phyloP scores from a whole-genome alignment of 257 asterid species.

The Galeopsis tetrahit region DNA sequence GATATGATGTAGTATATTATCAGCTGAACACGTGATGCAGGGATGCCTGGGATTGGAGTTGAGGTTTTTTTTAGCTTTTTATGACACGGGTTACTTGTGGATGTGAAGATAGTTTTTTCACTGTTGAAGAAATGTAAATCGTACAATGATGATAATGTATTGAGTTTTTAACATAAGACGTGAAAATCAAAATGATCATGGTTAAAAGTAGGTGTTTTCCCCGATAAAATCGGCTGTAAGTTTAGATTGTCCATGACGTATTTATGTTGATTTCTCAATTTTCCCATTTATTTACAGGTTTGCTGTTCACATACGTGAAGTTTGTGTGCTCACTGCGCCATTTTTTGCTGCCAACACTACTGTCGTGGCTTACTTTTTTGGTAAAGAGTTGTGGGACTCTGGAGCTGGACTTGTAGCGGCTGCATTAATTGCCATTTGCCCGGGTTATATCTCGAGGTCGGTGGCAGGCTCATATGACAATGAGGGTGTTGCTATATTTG shows the following conservation, averaged over 20 bases:
- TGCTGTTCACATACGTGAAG: conserved; percentile 99
- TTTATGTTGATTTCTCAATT: conserved; percentile 29
- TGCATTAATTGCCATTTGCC: conserved; percentile 93
- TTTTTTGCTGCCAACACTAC: conserved; percentile 98
- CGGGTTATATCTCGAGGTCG: conserved; percentile 98
- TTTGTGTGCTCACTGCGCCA: conserved; percentile 98
- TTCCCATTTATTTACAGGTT: conserved; percentile 57
- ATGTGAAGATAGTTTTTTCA: conserved; percentile 10
- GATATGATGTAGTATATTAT: background rate
- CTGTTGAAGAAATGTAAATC: background rate
- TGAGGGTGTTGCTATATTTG: conserved; percentile 98
- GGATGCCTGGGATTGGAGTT: conserved; percentile 1
- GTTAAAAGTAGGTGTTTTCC: background rate
- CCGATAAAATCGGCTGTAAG: background rate
- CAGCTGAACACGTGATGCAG: background rate
- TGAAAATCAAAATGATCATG: background rate
- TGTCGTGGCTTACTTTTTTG: conserved; percentile 97
- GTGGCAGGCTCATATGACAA: conserved; percentile 99
- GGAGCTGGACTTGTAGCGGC: conserved; percentile 99
- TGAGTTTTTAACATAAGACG: background rate
- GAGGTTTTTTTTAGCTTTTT: background rate
- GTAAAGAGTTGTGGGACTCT: conserved; percentile 97
- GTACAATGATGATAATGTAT: background rate
- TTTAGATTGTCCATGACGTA: background rate
- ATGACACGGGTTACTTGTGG: background rate